Conservation (phyloP, 1,284 basidiomycete genomes). For the Melampsora medusae region DNA sequence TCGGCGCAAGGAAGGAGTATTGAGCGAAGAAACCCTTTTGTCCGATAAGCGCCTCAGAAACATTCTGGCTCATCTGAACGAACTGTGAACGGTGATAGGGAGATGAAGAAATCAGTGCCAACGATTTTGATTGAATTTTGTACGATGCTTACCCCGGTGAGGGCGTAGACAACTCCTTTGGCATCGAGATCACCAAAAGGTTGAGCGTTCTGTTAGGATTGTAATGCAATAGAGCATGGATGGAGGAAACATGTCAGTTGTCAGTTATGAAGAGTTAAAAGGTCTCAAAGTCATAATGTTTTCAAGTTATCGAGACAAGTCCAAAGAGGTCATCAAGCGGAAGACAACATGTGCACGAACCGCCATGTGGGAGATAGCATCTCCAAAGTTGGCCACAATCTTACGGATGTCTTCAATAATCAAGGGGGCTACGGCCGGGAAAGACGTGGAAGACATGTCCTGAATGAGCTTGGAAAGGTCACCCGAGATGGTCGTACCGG, state of each 20-base stretch:
- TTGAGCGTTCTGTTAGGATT: too few relatives aligned
- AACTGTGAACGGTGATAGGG: slow-evolving; percentile 3
- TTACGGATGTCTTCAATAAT: not conserved
- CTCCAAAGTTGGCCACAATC: not conserved
- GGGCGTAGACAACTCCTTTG: too few relatives aligned
- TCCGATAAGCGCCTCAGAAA: slow-evolving; percentile 8
- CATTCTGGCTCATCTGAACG: slow-evolving; percentile 14
- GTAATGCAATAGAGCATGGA: too few relatives aligned
- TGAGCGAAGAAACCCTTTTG: slow-evolving; percentile 43
- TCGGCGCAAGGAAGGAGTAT: slow-evolving; percentile 17
- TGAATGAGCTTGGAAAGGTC: slow-evolving; percentile 2
- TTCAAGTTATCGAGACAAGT: too few relatives aligned
- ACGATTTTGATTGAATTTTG: too few relatives aligned
- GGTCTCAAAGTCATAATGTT: too few relatives aligned
- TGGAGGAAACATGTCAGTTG: too few relatives aligned
- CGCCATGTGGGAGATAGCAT: slow-evolving; percentile 1
- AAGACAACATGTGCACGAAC: not conserved
- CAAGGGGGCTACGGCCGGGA: not conserved
- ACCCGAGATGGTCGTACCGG: not conserved
- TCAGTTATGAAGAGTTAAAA: too few relatives aligned
- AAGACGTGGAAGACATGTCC: not conserved
- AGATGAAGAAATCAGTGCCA: too few relatives aligned
- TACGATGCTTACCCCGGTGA: too few relatives aligned
- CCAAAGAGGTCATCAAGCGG: too few relatives aligned
- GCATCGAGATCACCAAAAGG: too few relatives aligned